Evolutionary conservation across 2,329 filamentous ascomycete genomes (phyloP).

Genomic region (Arthrobotrys megalospora): DNA sequence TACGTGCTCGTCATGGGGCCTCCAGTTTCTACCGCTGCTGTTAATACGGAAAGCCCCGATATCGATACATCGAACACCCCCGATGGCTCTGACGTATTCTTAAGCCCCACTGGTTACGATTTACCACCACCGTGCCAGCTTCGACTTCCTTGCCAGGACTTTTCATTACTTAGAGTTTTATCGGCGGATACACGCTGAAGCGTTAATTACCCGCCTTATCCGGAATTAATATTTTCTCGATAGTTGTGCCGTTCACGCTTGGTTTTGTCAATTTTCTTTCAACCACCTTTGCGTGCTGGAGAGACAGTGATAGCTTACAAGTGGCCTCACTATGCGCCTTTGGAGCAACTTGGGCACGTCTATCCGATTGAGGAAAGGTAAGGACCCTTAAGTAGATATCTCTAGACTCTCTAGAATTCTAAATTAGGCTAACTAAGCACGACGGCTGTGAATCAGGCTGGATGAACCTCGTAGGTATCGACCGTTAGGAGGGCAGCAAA

Average conservation of each 20-base stretch:
- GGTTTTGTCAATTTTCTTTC: no score
- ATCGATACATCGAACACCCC: no score
- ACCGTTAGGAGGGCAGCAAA: not conserved
- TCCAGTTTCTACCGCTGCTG: not conserved
- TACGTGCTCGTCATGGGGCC: slow-evolving; percentile 7
- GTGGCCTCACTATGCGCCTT: slow-evolving; percentile 10
- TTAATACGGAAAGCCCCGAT: no score
- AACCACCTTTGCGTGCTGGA: no score
- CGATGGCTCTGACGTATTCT: no score
- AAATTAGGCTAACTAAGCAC: no score
- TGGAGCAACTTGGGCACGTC: slow-evolving; percentile 25
- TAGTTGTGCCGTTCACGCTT: not conserved
- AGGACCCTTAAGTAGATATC: no score
- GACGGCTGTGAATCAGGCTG: no score
- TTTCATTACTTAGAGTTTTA: slow-evolving; percentile 24
- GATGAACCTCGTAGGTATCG: no score
- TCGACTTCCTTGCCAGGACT: not conserved
- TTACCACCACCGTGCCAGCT: not conserved
- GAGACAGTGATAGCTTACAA: no score
- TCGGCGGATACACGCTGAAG: slow-evolving; percentile 23
- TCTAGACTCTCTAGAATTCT: no score
- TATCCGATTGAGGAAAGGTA: not conserved
- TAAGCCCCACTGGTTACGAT: not conserved
- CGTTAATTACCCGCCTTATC: slow-evolving; percentile 4
- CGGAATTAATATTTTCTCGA: slow-evolving; percentile 14